Evolutionary conservation across 1,139 yeast genomes (phyloP), one percentile per base, ranked within the genome.

Genomic region (Kodamaea sp.): DNA sequence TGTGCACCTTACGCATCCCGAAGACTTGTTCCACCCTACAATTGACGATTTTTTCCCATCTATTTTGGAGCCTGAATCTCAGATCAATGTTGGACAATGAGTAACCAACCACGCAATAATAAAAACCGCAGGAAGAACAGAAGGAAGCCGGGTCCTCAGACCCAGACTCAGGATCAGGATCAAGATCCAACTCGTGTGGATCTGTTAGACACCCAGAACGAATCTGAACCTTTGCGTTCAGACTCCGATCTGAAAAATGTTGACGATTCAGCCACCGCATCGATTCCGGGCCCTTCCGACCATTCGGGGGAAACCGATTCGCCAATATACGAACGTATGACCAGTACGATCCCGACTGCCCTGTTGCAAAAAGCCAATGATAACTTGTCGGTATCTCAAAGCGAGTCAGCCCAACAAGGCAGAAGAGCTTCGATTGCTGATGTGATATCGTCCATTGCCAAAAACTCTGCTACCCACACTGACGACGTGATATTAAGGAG

Each of bases 401-500:
- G 13, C 15, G 27, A 28, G 11, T 11, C 20, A 4, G 22, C 14
- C 3, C 32, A 37, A 3, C 27, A 23, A 3, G 26, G 29, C 7
- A 27, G 41, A 32, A 29, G 37, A 24, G 16, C 38, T 4, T 37
- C 48, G 5, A 44, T 50, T 21, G 51, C 42, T 14, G 44, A 43
- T 24, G 39, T 42, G 21, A 46, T 50, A 15, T 38, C 47, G 14
- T 42, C 49, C 7, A 39, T 41, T 34, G 51, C 53, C 10, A 32
- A 23, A 9, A 34, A 35, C 13, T 41, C 52, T 1, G 51, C 48
- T 10, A 18, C 11, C 6, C 31, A 39, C 24, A 49, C 51, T 10
- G 48, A 41, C 14, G 48, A 40, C 15, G 29, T 20, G 24, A 44
- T 46, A 18, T 39, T 47, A 32, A 28, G 41, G 28, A 38, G 39